Base-by-base conservation (phyloP, 1,284 basidiomycete species). In the Clitocybe nebularis region DNA sequence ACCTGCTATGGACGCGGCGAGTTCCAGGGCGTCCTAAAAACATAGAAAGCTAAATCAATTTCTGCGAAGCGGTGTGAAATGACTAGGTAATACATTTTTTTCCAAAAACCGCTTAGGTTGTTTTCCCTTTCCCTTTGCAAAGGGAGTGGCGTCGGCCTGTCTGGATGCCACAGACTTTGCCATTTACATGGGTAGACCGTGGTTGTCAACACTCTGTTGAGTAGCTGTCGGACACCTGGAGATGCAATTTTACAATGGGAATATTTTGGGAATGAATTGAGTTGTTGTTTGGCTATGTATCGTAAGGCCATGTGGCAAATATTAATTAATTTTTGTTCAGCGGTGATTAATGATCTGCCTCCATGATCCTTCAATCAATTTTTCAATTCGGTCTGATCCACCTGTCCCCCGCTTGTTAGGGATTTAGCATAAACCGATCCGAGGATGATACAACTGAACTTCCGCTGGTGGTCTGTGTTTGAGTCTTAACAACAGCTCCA, bases 1-100 rank as follows among this genome's bases (percentile, higher is more conserved):
- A 29, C 56, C 52, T 17, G 58, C 64, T 52, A 75, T 68, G 32
- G 63, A 63, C 41, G 59, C 45, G n/a, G 72, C 73, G 4, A 75
- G 54, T 22, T 53, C 55, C 46, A 75, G 46, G 11, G 63, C 62
- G 50, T 74, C 72, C 72, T 72, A 50, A 42, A 35, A 40, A 45
- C 21, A 19, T 25, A 33, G n/a, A 41, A 34, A 45, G 29, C 29
- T 22, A 17, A 30, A 21, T 37, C 14, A 32, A 30, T 4, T 17
- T 32, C 1, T 39, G 46, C 29, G n/a, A 33, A 5, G n/a, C 25
- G 26, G n/a, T 9, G 11, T 8, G n/a, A 29, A 32, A 14, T 34
- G 9, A 49, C 11, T n/a, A 29, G 28, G 17, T 22, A 23, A n/a
- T 42, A 55, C 55, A 39, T 47, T 50, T 32, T 46, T 39, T 16